These are phyloP conservation scores for Fistulina hepatica DNA, from an alignment of 1,284 basidiomycete genomes.

Conservation along the genomic window DNA sequence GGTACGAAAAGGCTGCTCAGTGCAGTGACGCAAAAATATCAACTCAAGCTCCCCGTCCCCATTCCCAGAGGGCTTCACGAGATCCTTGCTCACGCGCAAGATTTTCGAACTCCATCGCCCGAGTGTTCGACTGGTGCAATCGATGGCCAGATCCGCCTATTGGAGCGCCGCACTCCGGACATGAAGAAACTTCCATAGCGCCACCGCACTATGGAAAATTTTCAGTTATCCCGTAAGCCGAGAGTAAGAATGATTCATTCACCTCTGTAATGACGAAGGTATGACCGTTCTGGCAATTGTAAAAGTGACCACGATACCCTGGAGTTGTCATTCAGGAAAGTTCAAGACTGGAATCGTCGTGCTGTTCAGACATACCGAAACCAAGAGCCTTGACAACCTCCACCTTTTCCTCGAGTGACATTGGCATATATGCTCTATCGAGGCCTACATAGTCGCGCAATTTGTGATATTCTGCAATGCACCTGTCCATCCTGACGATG, in stretches of 20 bases:
- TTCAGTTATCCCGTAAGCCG: neutral
- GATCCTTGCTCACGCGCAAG: slow-evolving; percentile 11
- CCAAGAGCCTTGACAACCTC: slow-evolving; percentile 35
- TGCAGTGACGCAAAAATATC: neutral
- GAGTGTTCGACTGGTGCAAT: slow-evolving; percentile 12
- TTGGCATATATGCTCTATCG: slow-evolving; percentile 26
- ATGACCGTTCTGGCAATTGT: slow-evolving; percentile 44
- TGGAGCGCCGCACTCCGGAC: slow-evolving; percentile 15
- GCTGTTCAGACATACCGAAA: slow-evolving; percentile 28
- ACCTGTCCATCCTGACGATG: slow-evolving; percentile 13
- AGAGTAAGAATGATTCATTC: slow-evolving; percentile 10
- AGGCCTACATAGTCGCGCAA: slow-evolving; percentile 20
- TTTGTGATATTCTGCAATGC: slow-evolving; percentile 24
- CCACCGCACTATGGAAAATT: slow-evolving; percentile 14
- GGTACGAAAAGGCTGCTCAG: too few relatives aligned
- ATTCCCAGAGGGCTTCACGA: slow-evolving; percentile 11
- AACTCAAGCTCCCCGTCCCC: slow-evolving; percentile 6
- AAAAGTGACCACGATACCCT: slow-evolving; percentile 41
- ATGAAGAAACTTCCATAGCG: slow-evolving; percentile 14
- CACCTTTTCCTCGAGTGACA: slow-evolving; percentile 38
- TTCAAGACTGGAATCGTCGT: neutral
- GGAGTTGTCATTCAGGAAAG: slow-evolving; percentile 2
- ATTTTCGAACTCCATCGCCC: slow-evolving; percentile 12
- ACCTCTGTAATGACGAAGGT: slow-evolving; percentile 35
- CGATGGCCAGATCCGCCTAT: slow-evolving; percentile 14